Base-by-base conservation (phyloP, 2,329 filamentous ascomycete species). In the Aspergillus terreus region DNA sequence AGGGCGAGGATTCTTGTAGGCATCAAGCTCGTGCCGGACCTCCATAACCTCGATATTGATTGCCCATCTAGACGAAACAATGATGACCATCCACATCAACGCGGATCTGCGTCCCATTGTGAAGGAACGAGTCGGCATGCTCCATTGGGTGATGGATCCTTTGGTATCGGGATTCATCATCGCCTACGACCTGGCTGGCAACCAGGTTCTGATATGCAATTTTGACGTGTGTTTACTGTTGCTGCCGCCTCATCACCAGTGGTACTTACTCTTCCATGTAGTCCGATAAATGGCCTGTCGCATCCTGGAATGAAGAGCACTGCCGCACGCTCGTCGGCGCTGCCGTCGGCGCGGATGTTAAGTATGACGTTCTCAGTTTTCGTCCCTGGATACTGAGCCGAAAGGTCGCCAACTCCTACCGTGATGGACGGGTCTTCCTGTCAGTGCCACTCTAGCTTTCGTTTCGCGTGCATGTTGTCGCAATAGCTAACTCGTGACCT, bases 31-130 rank as follows among this genome's bases (percentile, higher is more conserved):
- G 4, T 6, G 6, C 7, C 7, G 3, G 27, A 11, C 4, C 7
- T 11, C 27, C 27, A 9, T 30, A 30, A 11, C 27, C 23, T 23
- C 23, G 23, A 30, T 30, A 11, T 11, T 30, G 3, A 30, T 9
- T 9, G 3, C 7, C 27, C 27, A 2, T 59, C 17, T 30, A 73
- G 71, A 72, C 35, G 72, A 75, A 49, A 75, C 71, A 0, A 76
- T 76, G 73, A 76, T 76, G 74, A 76, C 73, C 0, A 76, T 76
- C 12, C 73, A 76, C 40, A 70, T 76, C 54, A 73, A 74, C 38
- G 71, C 72, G 0, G 62, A 77, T 42, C 60, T 76, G 2, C 64
- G 70, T 0, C 66, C 71, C 1, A 59, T 76, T 0, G 58, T 76
- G 0, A 61, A 63, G 3, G 63, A 71, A 0, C 60, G 66, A 19